Percentiles rank a stretch among this genome's conserved stretches.
Conservation (phyloP, 305 asterid genomes). For the Withania somnifera region DNA sequence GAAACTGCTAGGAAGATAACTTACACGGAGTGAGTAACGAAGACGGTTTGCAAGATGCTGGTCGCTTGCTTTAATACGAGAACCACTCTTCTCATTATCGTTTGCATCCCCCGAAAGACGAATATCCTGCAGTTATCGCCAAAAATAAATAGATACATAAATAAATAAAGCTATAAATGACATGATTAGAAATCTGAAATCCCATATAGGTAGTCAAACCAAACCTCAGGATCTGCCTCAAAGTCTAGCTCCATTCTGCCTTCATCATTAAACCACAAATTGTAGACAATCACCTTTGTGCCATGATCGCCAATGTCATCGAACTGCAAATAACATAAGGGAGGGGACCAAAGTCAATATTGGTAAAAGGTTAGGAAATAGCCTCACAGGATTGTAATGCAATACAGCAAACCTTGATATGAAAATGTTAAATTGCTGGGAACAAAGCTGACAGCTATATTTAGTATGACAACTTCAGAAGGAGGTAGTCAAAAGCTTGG, state of each 20-base stretch:
- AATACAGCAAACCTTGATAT: background rate
- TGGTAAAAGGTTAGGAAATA: background rate
- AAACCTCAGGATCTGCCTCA: constrained; percentile 82
- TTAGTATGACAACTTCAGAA: background rate
- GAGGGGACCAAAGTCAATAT: background rate
- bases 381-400: constrained; percentile 1
- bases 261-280: constrained; percentile 73
- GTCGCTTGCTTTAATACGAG: constrained; percentile 27
- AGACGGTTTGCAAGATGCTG: constrained; percentile 79
- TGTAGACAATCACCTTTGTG: constrained; percentile 65
- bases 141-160: constrained; percentile 18
- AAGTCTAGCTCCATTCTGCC: constrained; percentile 81
- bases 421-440: background rate
- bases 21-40: constrained; percentile 80
- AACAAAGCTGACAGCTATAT: background rate
- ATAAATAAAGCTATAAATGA: constrained; percentile 8
- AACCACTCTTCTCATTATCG: constrained; percentile 15
- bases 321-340: constrained; percentile 33
- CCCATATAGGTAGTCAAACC: background rate
- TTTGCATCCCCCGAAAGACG: constrained; percentile 30
- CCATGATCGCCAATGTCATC: constrained; percentile 80
- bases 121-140: constrained; percentile 56
- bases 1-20: constrained; percentile 14
- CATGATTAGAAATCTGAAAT: background rate
- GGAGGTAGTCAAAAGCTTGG: background rate